These are phyloP conservation scores for Melampsora americana DNA, from an alignment of 1,284 basidiomycete species.

Conservation along the genomic window DNA sequence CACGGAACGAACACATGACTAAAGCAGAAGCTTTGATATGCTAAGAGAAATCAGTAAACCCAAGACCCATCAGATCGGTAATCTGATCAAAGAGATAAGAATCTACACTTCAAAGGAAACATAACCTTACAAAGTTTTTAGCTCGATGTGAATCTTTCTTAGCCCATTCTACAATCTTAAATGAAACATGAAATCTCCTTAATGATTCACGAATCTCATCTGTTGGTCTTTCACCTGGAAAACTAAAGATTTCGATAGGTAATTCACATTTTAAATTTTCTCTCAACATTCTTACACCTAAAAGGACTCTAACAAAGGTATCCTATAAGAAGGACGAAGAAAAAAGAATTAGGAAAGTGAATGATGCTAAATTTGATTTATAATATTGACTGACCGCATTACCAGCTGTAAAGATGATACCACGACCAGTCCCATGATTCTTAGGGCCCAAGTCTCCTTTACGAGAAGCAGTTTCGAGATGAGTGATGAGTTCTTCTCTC, in stretches of 20 bases:
- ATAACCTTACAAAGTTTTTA: constrained; percentile 51
- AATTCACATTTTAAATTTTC: constrained; percentile 51
- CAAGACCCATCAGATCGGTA: background rate
- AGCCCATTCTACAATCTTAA: constrained; percentile 54
- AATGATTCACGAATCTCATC: constrained; percentile 53
- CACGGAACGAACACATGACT: constrained; percentile 56
- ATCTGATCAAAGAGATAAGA: background rate
- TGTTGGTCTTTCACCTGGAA: constrained; percentile 55
- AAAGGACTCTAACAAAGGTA: constrained; percentile 17
- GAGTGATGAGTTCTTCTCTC: constrained; percentile 54
- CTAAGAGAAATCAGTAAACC: constrained; percentile 48
- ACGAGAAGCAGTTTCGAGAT: constrained; percentile 51
- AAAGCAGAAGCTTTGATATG: constrained; percentile 59
- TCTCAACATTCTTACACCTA: constrained; percentile 16
- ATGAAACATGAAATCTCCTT: constrained; percentile 53
- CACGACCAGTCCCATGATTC: constrained; percentile 48
- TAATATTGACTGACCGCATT: constrained; percentile 52
- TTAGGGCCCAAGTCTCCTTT: constrained; percentile 44
- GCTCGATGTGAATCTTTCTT: constrained; percentile 52
- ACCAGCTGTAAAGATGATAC: constrained; percentile 59
- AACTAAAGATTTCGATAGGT: constrained; percentile 57
- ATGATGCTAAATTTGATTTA: constrained; percentile 54
- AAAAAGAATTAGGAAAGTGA: constrained; percentile 8
- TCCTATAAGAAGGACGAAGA: constrained; percentile 12
- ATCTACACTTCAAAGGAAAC: background rate